Evolutionary conservation across 805 yeast species (phyloP).

Genomic region (Wickerhamiella bombiphila): DNA sequence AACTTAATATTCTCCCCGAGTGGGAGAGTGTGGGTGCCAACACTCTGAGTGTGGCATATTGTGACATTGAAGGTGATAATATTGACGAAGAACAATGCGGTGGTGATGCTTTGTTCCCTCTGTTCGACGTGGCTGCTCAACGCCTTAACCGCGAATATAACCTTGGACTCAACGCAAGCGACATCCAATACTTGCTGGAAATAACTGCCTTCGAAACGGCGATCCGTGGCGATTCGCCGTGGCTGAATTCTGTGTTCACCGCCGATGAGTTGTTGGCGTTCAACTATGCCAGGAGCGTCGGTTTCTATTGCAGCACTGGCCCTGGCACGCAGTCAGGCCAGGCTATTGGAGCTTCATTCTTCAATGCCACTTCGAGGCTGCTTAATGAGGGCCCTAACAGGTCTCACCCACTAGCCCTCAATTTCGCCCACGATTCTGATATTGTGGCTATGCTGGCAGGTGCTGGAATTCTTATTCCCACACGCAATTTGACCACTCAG

Average conservation of each 20-base stretch:
- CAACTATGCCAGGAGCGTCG: slow-evolving; percentile 15
- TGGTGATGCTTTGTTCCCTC: slow-evolving; percentile 29
- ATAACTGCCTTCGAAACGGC: slow-evolving; percentile 39
- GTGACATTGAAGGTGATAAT: slow-evolving; percentile 19
- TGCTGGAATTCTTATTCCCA: slow-evolving; percentile 33
- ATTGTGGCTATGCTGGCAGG: slow-evolving; percentile 35
- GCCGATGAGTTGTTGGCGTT: slow-evolving; percentile 20
- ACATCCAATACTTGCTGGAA: slow-evolving; percentile 29
- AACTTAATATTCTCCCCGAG: slow-evolving; percentile 33
- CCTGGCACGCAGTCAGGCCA: slow-evolving; percentile 19
- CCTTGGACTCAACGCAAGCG: slow-evolving; percentile 27
- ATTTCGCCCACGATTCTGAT: slow-evolving; percentile 47
- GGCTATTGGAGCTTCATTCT: slow-evolving; percentile 31
- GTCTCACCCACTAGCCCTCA: slow-evolving; percentile 29
- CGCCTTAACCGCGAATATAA: slow-evolving; percentile 21
- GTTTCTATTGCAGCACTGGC: slow-evolving; percentile 19
- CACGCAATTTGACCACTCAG: slow-evolving; percentile 25
- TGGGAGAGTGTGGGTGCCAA: slow-evolving; percentile 37
- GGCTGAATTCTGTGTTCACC: slow-evolving; percentile 23
- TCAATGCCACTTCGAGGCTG: slow-evolving; percentile 36
- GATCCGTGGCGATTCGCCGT: slow-evolving; percentile 32
- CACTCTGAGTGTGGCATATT: slow-evolving; percentile 38
- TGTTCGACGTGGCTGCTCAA: slow-evolving; percentile 14
- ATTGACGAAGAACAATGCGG: slow-evolving; percentile 38
- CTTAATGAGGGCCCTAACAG: slow-evolving; percentile 28